These are phyloP conservation scores for Penicillium sp. DNA, from an alignment of 2,329 filamentous ascomycete genomes.

Conservation along the genomic window DNA sequence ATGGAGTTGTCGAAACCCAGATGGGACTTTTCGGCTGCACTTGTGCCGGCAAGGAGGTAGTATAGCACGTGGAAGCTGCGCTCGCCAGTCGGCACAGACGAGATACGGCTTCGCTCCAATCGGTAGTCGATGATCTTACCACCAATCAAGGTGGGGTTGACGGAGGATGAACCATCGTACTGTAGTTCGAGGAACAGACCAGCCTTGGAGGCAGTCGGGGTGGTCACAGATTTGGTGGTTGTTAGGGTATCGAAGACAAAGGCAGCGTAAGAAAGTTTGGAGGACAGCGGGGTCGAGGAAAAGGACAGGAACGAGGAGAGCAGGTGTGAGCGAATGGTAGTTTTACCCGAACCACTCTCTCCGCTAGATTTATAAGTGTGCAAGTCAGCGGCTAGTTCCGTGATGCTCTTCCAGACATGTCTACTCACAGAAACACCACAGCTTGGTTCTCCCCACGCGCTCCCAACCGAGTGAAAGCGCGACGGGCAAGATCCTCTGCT, in stretches of 20 bases:
- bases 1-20: conserved; percentile 66
- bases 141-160: conserved; percentile 86
- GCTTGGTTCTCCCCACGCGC: conserved; percentile 92
- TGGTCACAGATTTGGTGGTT: conserved; percentile 95
- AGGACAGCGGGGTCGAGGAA: conserved; percentile 89
- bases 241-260: conserved; percentile 97
- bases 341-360: conserved; percentile 96
- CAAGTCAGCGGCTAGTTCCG: conserved; percentile 28
- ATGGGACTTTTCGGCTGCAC: conserved; percentile 86
- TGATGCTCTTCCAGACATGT: background rate
- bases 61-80: conserved; percentile 96
- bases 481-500: conserved; percentile 87
- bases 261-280: conserved; percentile 88
- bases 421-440: conserved; percentile 84
- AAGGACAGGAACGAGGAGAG: conserved; percentile 85
- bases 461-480: conserved; percentile 84
- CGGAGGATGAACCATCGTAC: conserved; percentile 86
- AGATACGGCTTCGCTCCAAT: conserved; percentile 87
- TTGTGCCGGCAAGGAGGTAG: conserved; percentile 92
- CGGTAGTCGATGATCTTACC: conserved; percentile 94
- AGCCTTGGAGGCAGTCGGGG: conserved; percentile 92
- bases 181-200: conserved; percentile 96
- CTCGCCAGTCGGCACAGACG: conserved; percentile 91
- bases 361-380: conserved; percentile 63
- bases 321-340: conserved; percentile 87